Percentiles rank a stretch among this genome's conserved stretches.
These are phyloP conservation scores for Fusarium phyllophilum DNA, from an alignment of 2,329 filamentous ascomycete species.

Conservation along the genomic window DNA sequence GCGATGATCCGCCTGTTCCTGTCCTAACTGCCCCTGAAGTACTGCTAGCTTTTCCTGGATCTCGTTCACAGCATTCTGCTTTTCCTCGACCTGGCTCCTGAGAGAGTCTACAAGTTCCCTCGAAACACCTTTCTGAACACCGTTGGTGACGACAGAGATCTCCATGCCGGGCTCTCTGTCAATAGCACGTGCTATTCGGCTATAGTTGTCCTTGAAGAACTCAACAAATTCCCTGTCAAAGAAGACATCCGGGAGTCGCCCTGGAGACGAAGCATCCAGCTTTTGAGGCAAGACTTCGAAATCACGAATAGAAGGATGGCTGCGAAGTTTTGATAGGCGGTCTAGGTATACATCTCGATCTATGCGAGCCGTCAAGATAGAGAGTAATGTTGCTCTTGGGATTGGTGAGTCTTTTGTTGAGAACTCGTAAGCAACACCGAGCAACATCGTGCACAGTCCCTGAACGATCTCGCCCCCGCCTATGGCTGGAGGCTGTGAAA, in stretches of 20 bases:
- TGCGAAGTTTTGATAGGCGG: conserved; percentile 79
- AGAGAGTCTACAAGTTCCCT: conserved; percentile 90
- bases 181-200: conserved; percentile 82
- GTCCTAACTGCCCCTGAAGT: conserved; percentile 67
- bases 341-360: conserved; percentile 90
- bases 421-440: conserved; percentile 94
- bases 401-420: conserved; percentile 97
- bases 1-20: conserved; percentile 78
- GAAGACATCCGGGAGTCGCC: conserved; percentile 78
- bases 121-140: conserved; percentile 90
- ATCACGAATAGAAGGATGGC: conserved; percentile 82
- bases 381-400: conserved; percentile 80
- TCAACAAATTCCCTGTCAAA: conserved; percentile 90
- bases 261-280: conserved; percentile 58
- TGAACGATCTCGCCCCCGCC: conserved; percentile 76
- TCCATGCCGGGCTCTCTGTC: conserved; percentile 92
- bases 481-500: conserved; percentile 66
- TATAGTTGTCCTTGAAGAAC: conserved; percentile 96
- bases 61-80: conserved; percentile 63
- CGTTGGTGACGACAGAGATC: conserved; percentile 81
- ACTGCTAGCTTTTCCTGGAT: conserved; percentile 57
- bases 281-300: conserved; percentile 87
- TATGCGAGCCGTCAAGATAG: conserved; percentile 78
- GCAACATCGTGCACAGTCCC: conserved; percentile 83
- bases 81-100: conserved; percentile 79